A percentile compares a stretch with the other conserved stretches of the same genome.
phyloP scores from a whole-genome alignment of 108 stramenopile genomes.

The Halocafeteria seosinensis region DNA sequence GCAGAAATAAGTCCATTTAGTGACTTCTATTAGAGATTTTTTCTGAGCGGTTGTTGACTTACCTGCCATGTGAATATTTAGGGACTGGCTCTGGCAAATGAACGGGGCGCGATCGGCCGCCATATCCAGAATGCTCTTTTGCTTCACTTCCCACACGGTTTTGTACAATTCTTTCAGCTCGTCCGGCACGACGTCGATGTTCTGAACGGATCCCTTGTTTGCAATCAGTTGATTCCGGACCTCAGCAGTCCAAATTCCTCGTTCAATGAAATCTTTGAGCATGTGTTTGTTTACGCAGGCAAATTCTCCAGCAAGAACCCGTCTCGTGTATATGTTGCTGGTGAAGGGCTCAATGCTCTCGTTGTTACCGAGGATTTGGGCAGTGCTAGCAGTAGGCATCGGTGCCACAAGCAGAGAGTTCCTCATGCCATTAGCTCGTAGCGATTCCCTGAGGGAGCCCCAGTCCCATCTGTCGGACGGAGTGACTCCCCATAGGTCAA shows the following conservation, averaged over 20 bases:
- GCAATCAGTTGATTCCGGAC: conserved; percentile 90
- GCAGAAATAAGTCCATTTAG: no score
- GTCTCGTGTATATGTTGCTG: conserved; percentile 93
- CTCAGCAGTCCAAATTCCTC: conserved; percentile 81
- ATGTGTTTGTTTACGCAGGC: conserved; percentile 96
- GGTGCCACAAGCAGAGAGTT: conserved; percentile 94
- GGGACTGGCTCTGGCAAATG: conserved; percentile 92
- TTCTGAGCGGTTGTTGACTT: no score
- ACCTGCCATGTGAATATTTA: conserved; percentile 99
- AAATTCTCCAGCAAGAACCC: conserved; percentile 96
- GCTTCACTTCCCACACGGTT: conserved; percentile 99
- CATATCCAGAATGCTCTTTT: conserved; percentile 79
- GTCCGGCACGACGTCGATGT: conserved; percentile 68
- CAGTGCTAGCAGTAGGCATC: conserved; percentile 99
- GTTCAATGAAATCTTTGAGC: conserved; percentile 71
- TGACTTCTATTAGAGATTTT: no score
- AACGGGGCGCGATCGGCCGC: conserved; percentile 94
- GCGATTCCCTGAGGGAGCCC: conserved; percentile 58
- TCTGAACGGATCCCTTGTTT: conserved; percentile 82
- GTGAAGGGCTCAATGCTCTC: conserved; percentile 98
- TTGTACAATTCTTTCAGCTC: conserved; percentile 81
- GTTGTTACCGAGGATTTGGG: conserved; percentile 96
- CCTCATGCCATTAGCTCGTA: conserved; percentile 72
- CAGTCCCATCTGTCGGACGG: conserved; percentile 81
- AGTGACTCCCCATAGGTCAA: conserved; percentile 84